A percentile compares a stretch with the other conserved stretches of the same genome.
phyloP scores from a whole-genome alignment of 805 yeast genomes.

The Candida morakotiae region DNA sequence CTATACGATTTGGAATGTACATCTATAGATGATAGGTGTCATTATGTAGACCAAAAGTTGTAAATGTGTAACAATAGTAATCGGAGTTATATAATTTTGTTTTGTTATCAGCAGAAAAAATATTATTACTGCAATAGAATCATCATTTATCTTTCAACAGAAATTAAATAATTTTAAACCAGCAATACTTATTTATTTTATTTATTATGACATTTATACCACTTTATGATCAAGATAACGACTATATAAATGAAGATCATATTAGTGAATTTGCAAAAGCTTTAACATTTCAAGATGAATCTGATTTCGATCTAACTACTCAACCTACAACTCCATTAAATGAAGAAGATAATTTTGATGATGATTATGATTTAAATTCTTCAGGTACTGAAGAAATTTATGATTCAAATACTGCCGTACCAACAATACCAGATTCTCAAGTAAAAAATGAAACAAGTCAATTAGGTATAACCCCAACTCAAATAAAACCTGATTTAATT shows the following conservation, averaged over 20 bases:
- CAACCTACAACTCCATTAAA: conserved; percentile 1
- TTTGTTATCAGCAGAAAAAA: too few species aligned
- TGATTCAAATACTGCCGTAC: background rate
- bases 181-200: too few species aligned
- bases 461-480: conserved; percentile 1
- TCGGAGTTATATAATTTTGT: too few species aligned
- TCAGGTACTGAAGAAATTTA: conserved; percentile 3
- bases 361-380: background rate
- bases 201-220: conserved; percentile 3
- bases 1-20: too few species aligned
- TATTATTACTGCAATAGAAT: too few species aligned
- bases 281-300: conserved; percentile 31
- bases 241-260: conserved; percentile 32
- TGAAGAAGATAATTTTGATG: background rate
- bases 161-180: too few species aligned
- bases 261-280: conserved; percentile 39
- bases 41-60: too few species aligned
- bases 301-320: conserved; percentile 13
- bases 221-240: conserved; percentile 17
- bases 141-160: too few species aligned
- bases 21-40: too few species aligned
- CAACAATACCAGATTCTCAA: background rate
- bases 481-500: conserved; percentile 14
- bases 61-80: too few species aligned
- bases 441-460: conserved; percentile 2